These are phyloP conservation scores for Puccinia triticina DNA, from an alignment of 1,284 basidiomycete genomes.

Conservation along the genomic window DNA sequence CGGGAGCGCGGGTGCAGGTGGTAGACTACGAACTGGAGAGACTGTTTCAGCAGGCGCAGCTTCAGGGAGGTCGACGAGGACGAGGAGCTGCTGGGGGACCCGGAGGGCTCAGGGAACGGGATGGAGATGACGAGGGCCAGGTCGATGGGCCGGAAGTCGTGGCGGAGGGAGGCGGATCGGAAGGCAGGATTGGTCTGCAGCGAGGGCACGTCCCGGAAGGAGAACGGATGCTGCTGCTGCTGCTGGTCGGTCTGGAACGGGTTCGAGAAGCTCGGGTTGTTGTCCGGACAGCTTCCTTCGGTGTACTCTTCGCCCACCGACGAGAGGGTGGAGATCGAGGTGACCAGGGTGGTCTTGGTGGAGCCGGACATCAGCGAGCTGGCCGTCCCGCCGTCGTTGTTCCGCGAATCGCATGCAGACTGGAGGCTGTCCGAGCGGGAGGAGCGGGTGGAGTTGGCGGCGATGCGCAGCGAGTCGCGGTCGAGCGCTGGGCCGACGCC, in stretches of 20 bases:
- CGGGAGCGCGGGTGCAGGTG: constrained; percentile 76
- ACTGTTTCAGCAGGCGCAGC: constrained; percentile 77
- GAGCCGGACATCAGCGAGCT: not conserved
- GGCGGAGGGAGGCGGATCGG: constrained; percentile 52
- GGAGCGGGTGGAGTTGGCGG: not conserved
- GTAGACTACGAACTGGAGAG: constrained; percentile 79
- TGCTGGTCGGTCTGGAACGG: not conserved
- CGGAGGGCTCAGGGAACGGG: constrained; percentile 64
- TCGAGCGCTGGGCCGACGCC: not conserved
- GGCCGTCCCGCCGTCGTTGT: not conserved
- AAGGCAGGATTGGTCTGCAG: constrained; percentile 7
- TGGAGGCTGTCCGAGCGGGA: constrained; percentile 11
- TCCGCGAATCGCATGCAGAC: not conserved
- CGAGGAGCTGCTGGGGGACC: constrained; percentile 71
- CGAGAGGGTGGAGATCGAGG: constrained; percentile 1
- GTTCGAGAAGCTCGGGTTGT: not conserved
- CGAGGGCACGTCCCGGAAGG: not conserved
- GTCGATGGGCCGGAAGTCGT: constrained; percentile 70
- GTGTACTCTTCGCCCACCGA: constrained; percentile 23
- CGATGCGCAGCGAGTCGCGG: not conserved
- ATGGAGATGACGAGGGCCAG: constrained; percentile 87
- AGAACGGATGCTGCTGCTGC: not conserved
- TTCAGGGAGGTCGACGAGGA: constrained; percentile 80
- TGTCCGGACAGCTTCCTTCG: not conserved
- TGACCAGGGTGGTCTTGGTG: constrained; percentile 4